Evolutionary conservation across 2,329 filamentous ascomycete genomes (phyloP), one percentile per base, ranked within the genome.

Genomic region (Xylariaceae sp.): DNA sequence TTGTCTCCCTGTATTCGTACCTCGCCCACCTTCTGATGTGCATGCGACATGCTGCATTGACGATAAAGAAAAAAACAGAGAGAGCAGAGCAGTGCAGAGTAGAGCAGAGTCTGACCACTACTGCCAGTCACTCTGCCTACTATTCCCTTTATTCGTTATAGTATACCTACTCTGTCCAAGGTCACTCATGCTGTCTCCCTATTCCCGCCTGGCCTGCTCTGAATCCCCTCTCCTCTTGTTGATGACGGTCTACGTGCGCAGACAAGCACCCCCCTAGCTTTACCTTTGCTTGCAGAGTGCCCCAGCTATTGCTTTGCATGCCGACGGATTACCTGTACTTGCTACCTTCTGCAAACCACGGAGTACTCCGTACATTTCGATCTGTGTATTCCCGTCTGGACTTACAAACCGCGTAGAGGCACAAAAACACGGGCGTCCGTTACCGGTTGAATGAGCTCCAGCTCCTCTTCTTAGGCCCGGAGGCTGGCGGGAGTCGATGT

Each of bases 1-100:
- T 63, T 64, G 60, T 54, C 56, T 62, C 65, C 47, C 57, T 51
- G 60, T 53, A 56, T 9, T 10, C 37, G 13, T 10, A 10, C 37
- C 9, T 13, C 37, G 6, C 9, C 9, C 37, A 42, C 37, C 51
- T 48, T 56, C 56, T 59, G 60, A 60, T 64, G 65, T 62, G 64
- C 62, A 64, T 63, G 59, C 65, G 61, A 66, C 62, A 68, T 66
- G 63, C 67, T 61, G 64, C 65, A 66, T 66, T 65, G 51, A 44
- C 58, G 53, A 65, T 59, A 67, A 68, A 64, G 56, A 59, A 66
- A 59, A 62, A 42, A 9, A 9, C 5, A 30, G 23, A 30, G 23
- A 30, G 23, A 30, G 23, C 23, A 30, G 23, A 30, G 23, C 5
- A 30, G 23, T 4, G 23, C 23, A 30, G 4, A 30, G 23, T 30